These are phyloP conservation scores for Dendrocalamus sinicus DNA, from an alignment of 176 grass and related monocot genomes.

Conservation along the genomic window DNA sequence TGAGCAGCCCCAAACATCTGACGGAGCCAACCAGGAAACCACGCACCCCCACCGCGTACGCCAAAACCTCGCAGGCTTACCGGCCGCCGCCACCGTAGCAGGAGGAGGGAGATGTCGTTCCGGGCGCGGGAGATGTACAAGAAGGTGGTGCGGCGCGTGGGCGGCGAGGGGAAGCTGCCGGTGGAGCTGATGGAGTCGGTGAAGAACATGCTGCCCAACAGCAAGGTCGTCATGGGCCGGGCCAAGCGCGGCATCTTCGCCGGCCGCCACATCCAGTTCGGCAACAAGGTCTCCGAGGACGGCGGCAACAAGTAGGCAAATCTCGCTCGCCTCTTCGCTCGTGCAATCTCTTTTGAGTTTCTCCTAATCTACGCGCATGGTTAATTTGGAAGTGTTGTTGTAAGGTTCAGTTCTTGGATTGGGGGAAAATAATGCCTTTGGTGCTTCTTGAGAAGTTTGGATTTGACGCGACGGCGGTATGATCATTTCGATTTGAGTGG, in stretches of 20 bases:
- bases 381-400: neutral
- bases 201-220: constrained; percentile 71
- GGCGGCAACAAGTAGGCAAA: constrained; percentile 90
- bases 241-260: constrained; percentile 96
- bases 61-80: constrained; percentile 38
- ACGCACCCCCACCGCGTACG: neutral
- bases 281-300: constrained; percentile 93
- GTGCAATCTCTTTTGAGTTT: neutral
- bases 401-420: neutral
- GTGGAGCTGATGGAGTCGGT: constrained; percentile 70
- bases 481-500: neutral
- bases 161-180: constrained; percentile 56
- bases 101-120: constrained; percentile 68
- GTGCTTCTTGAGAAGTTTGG: neutral
- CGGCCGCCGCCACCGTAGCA: constrained; percentile 16
- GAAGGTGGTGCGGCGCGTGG: constrained; percentile 73
- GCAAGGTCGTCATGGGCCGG: constrained; percentile 81
- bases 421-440: neutral
- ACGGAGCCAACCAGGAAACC: neutral
- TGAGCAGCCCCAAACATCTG: constrained; percentile 6
- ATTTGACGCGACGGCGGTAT: neutral
- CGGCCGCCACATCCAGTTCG: constrained; percentile 87
- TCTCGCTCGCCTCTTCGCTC: neutral
- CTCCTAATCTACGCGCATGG: constrained; percentile 27
- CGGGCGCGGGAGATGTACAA: constrained; percentile 81